These are phyloP conservation scores for Rutstroemia sp. DNA, from an alignment of 2,329 filamentous ascomycete genomes.

Conservation along the genomic window DNA sequence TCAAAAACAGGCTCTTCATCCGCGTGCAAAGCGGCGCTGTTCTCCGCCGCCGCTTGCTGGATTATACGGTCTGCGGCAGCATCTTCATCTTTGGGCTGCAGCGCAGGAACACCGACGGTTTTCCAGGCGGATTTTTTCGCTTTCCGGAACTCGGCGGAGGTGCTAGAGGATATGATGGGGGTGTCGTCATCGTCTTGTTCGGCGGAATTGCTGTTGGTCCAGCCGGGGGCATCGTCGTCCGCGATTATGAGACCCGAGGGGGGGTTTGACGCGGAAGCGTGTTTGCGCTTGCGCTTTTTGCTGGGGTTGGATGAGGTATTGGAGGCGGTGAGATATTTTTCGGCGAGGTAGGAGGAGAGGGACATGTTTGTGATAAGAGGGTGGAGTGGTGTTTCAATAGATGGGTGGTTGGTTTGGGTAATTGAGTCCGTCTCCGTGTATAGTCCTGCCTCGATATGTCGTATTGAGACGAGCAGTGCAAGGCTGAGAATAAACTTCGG, in stretches of 20 bases:
- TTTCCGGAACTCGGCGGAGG: constrained; percentile 58
- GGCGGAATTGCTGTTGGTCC: constrained; percentile 33
- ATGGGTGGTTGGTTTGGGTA: background rate
- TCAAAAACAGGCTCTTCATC: constrained; percentile 42
- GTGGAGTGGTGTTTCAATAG: background rate
- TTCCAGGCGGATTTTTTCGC: constrained; percentile 79
- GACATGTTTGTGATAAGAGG: constrained; percentile 38
- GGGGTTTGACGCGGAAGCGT: constrained; percentile 23
- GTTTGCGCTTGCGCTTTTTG: constrained; percentile 59
- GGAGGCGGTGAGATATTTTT: constrained; percentile 77
- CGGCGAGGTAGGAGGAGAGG: constrained; percentile 79
- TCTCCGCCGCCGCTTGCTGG: constrained; percentile 62
- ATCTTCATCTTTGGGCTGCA: constrained; percentile 36
- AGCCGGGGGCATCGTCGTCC: constrained; percentile 49
- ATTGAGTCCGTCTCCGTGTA: background rate
- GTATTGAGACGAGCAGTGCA: background rate
- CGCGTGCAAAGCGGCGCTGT: constrained; percentile 41
- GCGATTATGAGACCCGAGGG: constrained; percentile 52
- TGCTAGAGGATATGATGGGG: constrained; percentile 41
- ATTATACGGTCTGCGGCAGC: constrained; percentile 75
- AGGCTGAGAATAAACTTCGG: constrained; percentile 2
- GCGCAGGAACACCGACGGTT: constrained; percentile 43
- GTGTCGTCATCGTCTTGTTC: constrained; percentile 44
- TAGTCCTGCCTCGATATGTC: background rate
- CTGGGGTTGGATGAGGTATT: constrained; percentile 42